phyloP scores from a whole-genome alignment of 139 green algal genomes.

The Edaphochlamys debaryana region DNA sequence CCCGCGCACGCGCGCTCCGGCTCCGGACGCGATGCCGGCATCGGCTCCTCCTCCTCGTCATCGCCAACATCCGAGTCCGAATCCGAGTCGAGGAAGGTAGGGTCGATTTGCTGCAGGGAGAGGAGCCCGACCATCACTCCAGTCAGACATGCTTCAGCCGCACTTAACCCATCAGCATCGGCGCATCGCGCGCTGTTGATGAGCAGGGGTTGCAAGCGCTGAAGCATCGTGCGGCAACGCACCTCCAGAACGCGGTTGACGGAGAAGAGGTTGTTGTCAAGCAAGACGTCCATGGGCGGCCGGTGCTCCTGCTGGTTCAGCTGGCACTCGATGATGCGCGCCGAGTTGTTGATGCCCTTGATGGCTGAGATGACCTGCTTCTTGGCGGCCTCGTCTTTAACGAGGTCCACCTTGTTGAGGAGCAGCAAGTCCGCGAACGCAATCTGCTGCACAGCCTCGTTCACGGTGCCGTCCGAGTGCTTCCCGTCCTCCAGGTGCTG shows the following conservation, averaged over 20 bases:
- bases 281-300: constrained; percentile 57
- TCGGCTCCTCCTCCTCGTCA: constrained; percentile 27
- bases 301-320: constrained; percentile 61
- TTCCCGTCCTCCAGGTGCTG: constrained; percentile 65
- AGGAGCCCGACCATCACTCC: too few species aligned
- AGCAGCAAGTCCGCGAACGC: constrained; percentile 91
- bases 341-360: constrained; percentile 77
- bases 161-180: too few species aligned
- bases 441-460: constrained; percentile 83
- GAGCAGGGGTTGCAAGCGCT: too few species aligned
- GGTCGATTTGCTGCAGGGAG: constrained; percentile 67
- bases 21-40: too few species aligned
- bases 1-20: too few species aligned
- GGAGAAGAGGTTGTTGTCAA: constrained; percentile 83
- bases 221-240: neutral
- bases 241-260: constrained; percentile 69
- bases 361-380: constrained; percentile 54
- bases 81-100: constrained; percentile 78
- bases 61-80: constrained; percentile 30
- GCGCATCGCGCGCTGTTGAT: too few species aligned
- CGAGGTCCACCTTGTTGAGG: constrained; percentile 89
- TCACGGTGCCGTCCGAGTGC: constrained; percentile 56
- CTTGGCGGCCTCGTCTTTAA: constrained; percentile 61
- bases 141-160: too few species aligned
- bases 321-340: constrained; percentile 73